Conservation (phyloP, 257 asterid genomes). For the Jacaranda mimosifolia region DNA sequence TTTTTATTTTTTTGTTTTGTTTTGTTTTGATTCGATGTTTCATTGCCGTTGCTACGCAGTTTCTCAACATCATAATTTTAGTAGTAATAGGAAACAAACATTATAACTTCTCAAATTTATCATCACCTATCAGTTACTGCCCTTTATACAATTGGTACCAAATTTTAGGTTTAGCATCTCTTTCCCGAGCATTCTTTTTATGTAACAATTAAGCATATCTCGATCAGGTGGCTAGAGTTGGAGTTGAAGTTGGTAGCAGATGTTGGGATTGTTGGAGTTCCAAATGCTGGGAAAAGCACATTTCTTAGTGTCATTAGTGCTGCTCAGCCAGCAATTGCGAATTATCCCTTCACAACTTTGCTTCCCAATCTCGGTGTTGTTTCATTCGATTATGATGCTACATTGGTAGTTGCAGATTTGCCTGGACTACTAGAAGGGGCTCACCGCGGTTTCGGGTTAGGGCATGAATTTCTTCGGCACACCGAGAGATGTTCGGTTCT, state of each 20-base stretch:
- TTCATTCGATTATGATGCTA: constrained; percentile 83
- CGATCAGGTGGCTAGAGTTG: constrained; percentile 91
- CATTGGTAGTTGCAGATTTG: constrained; percentile 92
- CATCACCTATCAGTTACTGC: not conserved
- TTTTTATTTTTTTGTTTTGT: no score
- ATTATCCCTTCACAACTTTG: constrained; percentile 96
- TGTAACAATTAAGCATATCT: constrained; percentile 36
- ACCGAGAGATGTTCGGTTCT: constrained; percentile 94
- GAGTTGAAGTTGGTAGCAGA: constrained; percentile 98
- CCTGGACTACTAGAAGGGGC: constrained; percentile 99
- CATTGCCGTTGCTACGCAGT: not conserved
- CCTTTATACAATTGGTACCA: constrained; percentile 1
- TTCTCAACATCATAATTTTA: not conserved
- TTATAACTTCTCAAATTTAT: constrained; percentile 17
- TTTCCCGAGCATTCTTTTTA: constrained; percentile 8
- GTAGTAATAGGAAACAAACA: constrained; percentile 6
- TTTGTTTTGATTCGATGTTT: not conserved
- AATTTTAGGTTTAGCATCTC: constrained; percentile 2
- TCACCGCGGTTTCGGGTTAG: constrained; percentile 95
- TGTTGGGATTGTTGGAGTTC: constrained; percentile 96
- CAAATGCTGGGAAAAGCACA: constrained; percentile 99
- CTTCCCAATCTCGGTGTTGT: constrained; percentile 99
- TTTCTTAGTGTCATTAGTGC: constrained; percentile 92
- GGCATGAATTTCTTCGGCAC: constrained; percentile 96
- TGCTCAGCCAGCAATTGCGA: constrained; percentile 91